Conservation (phyloP, 2,329 filamentous ascomycete species). For the Falciphora oryzae region DNA sequence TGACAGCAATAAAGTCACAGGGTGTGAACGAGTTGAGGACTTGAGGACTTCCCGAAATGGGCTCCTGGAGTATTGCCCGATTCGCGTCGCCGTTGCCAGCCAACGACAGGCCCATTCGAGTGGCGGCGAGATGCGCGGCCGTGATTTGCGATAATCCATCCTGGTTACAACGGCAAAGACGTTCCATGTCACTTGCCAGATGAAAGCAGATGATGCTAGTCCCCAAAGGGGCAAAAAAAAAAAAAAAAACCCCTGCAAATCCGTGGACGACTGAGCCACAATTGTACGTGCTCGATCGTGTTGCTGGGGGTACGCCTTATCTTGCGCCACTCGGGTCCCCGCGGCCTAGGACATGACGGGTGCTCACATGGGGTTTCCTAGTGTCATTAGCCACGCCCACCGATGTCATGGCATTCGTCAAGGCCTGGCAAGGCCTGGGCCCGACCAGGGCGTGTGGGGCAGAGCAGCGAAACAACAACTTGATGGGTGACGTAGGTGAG, state of each 20-base stretch:
- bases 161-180: background rate
- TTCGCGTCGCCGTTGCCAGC: too few relatives aligned
- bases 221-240: background rate
- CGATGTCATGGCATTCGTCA: constrained; percentile 12
- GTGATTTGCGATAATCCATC: background rate
- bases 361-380: background rate
- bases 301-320: background rate
- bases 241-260: too few relatives aligned
- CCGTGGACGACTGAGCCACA: background rate
- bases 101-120: background rate
- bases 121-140: background rate
- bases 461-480: background rate
- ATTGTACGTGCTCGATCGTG: background rate
- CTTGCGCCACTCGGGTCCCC: background rate
- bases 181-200: background rate
- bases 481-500: constrained; percentile 7
- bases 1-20: background rate
- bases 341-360: too few relatives aligned
- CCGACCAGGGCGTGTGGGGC: background rate
- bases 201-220: background rate
- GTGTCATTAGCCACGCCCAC: constrained; percentile 10
- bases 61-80: too few relatives aligned
- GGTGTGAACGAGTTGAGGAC: background rate
- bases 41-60: background rate
- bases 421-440: background rate